Conservation (phyloP, 2,329 filamentous ascomycete species). For the Pseudogymnoascus sp. region DNA sequence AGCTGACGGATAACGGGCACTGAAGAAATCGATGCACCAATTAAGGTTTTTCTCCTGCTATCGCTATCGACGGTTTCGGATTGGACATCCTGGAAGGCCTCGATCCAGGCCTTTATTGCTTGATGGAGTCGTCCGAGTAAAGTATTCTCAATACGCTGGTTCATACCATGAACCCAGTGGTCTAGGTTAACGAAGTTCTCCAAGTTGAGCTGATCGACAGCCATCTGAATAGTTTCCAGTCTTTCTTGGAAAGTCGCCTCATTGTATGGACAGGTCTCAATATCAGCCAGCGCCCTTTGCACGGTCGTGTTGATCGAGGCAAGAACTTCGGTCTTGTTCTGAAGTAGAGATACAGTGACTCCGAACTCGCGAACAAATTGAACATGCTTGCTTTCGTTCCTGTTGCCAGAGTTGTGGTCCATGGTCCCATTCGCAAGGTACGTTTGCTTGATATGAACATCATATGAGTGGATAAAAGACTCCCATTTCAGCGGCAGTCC, state of each 20-base stretch:
- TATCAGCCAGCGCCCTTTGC: conserved; percentile 73
- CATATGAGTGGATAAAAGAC: conserved; percentile 94
- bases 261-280: conserved; percentile 79
- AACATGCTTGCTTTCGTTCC: conserved; percentile 83
- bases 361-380: conserved; percentile 95
- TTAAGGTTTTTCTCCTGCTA: conserved; percentile 41
- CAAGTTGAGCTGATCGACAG: conserved; percentile 91
- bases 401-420: conserved; percentile 42
- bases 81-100: conserved; percentile 61
- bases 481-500: conserved; percentile 92
- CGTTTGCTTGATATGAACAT: conserved; percentile 65
- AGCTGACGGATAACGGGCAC: conserved; percentile 62
- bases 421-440: conserved; percentile 51
- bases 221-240: conserved; percentile 77
- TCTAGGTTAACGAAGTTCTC: conserved; percentile 92
- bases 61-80: conserved; percentile 37
- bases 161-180: conserved; percentile 83
- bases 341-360: conserved; percentile 74
- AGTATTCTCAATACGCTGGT: conserved; percentile 72
- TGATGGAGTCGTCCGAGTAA: conserved; percentile 74
- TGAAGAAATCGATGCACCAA: conserved; percentile 28
- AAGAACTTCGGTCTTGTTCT: conserved; percentile 76
- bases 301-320: conserved; percentile 69
- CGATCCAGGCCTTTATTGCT: conserved; percentile 80
- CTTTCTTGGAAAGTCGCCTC: conserved; percentile 69